Conservation (phyloP, 495 filamentous ascomycete genomes). For the Tuber magnatum region DNA sequence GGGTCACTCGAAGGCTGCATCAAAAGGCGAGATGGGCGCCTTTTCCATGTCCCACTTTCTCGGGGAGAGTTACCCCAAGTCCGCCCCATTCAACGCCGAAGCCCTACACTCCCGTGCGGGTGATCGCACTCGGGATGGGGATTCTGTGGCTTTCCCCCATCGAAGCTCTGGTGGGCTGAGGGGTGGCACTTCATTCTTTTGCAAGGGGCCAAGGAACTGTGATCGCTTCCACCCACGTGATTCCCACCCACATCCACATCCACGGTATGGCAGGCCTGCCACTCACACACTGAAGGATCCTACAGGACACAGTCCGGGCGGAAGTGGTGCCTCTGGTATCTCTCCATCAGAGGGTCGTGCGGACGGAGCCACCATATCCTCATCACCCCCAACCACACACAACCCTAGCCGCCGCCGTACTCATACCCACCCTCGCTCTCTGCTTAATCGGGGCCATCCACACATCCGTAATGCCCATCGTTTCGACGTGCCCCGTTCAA, state of each 20-base stretch:
- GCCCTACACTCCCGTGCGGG: not conserved
- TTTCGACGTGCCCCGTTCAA: not conserved
- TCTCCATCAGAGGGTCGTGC: not conserved
- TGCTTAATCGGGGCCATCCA: not conserved
- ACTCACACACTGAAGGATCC: not conserved
- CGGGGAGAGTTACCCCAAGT: not conserved
- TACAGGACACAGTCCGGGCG: not conserved
- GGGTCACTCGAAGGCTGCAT: not conserved
- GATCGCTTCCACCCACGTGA: not conserved
- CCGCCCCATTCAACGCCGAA: not conserved
- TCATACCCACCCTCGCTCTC: not conserved
- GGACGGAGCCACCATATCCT: not conserved
- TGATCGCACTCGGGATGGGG: not conserved
- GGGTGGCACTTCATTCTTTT: not conserved
- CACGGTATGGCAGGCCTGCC: not conserved
- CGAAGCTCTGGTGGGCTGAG: not conserved
- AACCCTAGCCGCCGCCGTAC: not conserved
- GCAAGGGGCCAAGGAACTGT: not conserved
- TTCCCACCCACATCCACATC: not conserved
- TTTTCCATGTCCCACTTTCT: not conserved
- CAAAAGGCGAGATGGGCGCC: not conserved
- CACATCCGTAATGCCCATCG: not conserved
- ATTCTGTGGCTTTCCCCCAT: not conserved
- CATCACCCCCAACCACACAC: not conserved
- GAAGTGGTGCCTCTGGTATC: not conserved